Conservation (phyloP, 1,284 basidiomycete genomes). For the Sutorius eximius region DNA sequence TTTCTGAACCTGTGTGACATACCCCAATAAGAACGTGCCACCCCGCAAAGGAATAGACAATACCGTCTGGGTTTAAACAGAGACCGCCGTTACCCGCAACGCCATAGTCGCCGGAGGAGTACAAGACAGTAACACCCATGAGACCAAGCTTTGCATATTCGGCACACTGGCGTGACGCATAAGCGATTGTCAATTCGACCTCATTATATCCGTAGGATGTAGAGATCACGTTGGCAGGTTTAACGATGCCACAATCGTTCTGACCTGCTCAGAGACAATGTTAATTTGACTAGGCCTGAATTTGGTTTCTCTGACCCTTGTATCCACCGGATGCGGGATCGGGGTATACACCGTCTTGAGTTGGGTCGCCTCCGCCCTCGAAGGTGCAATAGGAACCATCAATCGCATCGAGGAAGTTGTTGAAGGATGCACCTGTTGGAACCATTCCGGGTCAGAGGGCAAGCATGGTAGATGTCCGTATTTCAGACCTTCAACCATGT, state of each 20-base stretch:
- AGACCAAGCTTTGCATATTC: background rate
- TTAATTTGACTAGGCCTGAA: too few species aligned
- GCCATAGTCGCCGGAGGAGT: background rate
- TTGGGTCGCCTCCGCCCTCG: background rate
- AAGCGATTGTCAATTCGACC: background rate
- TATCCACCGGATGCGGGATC: background rate
- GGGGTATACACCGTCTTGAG: background rate
- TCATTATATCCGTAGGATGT: background rate
- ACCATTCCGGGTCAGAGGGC: background rate
- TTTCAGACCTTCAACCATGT: background rate
- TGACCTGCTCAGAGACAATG: too few species aligned
- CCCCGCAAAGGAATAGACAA: background rate
- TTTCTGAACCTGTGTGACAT: constrained; percentile 10
- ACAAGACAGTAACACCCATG: background rate
- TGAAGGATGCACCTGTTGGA: background rate
- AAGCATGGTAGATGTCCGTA: too few species aligned
- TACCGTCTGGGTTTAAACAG: constrained; percentile 47
- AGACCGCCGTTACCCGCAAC: background rate
- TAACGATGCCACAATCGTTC: background rate
- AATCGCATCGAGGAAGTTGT: background rate
- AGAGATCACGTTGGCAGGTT: background rate
- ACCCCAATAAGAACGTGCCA: background rate
- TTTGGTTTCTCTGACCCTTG: too few species aligned
- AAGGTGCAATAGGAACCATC: background rate
- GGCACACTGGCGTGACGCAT: background rate